Evolutionary conservation across 805 yeast species (phyloP).

Genomic region (Hanseniaspora valbyensis): DNA sequence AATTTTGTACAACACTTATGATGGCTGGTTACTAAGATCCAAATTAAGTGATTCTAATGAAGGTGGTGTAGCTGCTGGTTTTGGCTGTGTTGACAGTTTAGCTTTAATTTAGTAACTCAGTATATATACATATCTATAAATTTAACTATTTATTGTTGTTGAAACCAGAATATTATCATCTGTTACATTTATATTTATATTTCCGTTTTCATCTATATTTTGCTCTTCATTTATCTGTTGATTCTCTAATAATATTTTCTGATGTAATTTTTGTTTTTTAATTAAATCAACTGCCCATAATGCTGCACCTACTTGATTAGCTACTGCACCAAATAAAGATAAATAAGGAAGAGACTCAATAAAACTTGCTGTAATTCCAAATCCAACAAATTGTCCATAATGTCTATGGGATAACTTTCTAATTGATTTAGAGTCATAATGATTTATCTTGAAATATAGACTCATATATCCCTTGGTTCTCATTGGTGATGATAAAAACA

Average conservation of each 20-base stretch:
- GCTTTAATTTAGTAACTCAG: conserved; percentile 31
- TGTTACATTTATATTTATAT: not conserved
- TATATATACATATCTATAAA: conserved; percentile 3
- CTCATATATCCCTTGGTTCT: conserved; percentile 24
- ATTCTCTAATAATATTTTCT: too few species aligned
- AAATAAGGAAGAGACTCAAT: conserved; percentile 47
- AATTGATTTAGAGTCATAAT: conserved; percentile 27
- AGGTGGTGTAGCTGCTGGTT: conserved; percentile 99
- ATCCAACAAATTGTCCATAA: conserved; percentile 34
- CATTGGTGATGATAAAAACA: conserved; percentile 23
- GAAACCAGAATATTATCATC: conserved; percentile 1
- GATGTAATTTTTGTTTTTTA: conserved; percentile 20
- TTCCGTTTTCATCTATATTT: not conserved
- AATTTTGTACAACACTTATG: conserved; percentile 49
- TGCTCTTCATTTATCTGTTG: not conserved
- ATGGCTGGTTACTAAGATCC: conserved; percentile 82
- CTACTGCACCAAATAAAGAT: conserved; percentile 43
- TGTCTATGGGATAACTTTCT: conserved; percentile 29
- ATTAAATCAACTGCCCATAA: conserved; percentile 44
- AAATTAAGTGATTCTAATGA: conserved; percentile 81
- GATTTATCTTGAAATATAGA: conserved; percentile 27
- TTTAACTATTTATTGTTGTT: too few species aligned
- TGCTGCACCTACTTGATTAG: conserved; percentile 54
- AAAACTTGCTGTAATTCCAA: conserved; percentile 42
- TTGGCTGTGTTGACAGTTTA: conserved; percentile 88